Percentiles rank a stretch among this genome's conserved stretches.
Evolutionary conservation across 768 basidiomycete genomes (phyloP).

Genomic region (Dacryopinax primogenitus): DNA sequence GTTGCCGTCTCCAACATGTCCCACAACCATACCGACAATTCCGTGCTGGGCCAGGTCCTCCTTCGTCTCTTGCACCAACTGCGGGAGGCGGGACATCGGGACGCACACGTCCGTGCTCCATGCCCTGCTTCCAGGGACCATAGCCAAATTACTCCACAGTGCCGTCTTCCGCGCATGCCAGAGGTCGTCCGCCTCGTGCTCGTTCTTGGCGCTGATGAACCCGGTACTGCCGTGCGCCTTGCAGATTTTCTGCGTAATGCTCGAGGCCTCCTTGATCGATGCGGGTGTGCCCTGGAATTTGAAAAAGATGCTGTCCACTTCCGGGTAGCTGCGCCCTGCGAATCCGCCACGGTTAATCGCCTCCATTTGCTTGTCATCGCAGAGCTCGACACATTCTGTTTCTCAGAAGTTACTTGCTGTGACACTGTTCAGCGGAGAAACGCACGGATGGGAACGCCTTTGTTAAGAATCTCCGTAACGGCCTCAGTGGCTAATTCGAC

Average conservation of each 20-base stretch:
- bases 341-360: conserved; percentile 57
- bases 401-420: too few species aligned
- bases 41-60: conserved; percentile 52
- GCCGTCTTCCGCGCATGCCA: conserved; percentile 85
- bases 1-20: conserved; percentile 66
- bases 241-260: conserved; percentile 46
- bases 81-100: conserved; percentile 54
- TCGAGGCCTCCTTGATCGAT: conserved; percentile 45
- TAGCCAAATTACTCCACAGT: conserved; percentile 53
- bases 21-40: conserved; percentile 60
- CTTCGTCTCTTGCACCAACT: conserved; percentile 65
- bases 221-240: conserved; percentile 51
- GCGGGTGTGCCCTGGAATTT: conserved; percentile 70
- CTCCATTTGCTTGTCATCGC: conserved; percentile 70
- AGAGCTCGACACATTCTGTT: conserved; percentile 84
- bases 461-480: conserved; percentile 65
- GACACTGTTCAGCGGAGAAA: conserved; percentile 14
- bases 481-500: conserved; percentile 67
- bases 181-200: conserved; percentile 60
- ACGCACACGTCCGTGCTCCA: conserved; percentile 89
- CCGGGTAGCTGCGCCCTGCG: conserved; percentile 47
- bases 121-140: conserved; percentile 48
- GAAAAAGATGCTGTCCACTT: conserved; percentile 74
- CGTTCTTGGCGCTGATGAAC: conserved; percentile 60
- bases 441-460: conserved; percentile 64